Evolutionary conservation across 768 basidiomycete genomes (phyloP).

Genomic region (Boletales sp.): DNA sequence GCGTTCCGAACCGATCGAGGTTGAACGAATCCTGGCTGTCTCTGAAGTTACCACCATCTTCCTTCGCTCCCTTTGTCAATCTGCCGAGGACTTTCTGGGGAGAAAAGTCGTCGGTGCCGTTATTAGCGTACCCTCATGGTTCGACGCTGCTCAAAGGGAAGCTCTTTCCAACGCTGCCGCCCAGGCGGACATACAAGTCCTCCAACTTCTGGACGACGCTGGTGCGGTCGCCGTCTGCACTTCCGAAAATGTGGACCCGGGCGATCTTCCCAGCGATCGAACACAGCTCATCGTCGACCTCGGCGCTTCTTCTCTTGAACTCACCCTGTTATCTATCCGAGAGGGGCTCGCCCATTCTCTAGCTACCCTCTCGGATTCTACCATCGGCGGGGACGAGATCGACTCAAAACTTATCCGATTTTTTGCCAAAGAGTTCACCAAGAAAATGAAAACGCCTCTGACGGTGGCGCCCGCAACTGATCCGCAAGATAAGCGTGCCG

Average conservation of each 20-base stretch:
- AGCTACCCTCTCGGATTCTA: conserved; percentile 42
- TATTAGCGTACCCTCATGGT: conserved; percentile 76
- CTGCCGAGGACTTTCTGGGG: conserved; percentile 89
- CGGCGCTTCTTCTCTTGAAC: conserved; percentile 67
- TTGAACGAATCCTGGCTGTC: conserved; percentile 71
- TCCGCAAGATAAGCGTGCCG: conserved; percentile 71
- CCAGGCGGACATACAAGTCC: conserved; percentile 77
- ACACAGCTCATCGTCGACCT: conserved; percentile 81
- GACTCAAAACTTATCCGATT: conserved; percentile 83
- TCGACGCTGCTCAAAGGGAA: conserved; percentile 60
- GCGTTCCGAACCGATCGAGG: conserved; percentile 64
- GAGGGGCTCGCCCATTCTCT: conserved; percentile 70
- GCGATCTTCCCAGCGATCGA: conserved; percentile 52
- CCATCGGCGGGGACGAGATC: conserved; percentile 65
- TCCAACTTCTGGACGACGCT: conserved; percentile 86
- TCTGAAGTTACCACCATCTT: conserved; percentile 84
- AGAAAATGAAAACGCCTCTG: conserved; percentile 84
- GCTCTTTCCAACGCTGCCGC: conserved; percentile 73
- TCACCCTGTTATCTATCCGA: conserved; percentile 69
- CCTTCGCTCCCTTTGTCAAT: conserved; percentile 77
- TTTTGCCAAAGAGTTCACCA: conserved; percentile 95
- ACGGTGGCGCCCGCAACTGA: conserved; percentile 58
- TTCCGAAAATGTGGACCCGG: conserved; percentile 39
- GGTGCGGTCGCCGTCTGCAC: conserved; percentile 65
- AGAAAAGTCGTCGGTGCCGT: conserved; percentile 77